These are phyloP conservation scores for Candida morakotiae DNA, from an alignment of 805 yeast species.

Conservation along the genomic window DNA sequence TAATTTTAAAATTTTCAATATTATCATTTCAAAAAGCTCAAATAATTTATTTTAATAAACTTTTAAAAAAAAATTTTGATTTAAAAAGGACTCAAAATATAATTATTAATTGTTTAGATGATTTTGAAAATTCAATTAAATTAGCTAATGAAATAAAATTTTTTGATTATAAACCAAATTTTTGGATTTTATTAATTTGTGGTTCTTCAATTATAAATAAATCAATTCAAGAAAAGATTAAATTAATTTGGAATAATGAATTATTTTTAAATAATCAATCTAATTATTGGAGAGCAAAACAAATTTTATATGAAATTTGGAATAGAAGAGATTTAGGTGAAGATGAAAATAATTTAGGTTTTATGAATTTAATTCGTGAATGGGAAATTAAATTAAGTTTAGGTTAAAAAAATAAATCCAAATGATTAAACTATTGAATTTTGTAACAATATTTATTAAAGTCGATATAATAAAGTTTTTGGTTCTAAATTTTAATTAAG, in stretches of 20 bases:
- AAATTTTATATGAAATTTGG: conserved; percentile 50
- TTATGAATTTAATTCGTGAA: conserved; percentile 52
- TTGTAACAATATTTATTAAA: no score
- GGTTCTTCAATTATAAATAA: conserved; percentile 36
- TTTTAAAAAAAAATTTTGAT: conserved; percentile 39
- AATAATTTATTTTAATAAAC: conserved; percentile 40
- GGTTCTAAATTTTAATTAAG: no score
- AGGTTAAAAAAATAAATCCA: conserved; percentile 15
- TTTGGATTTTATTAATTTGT: conserved; percentile 45
- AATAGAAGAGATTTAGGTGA: conserved; percentile 34
- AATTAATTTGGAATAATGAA: conserved; percentile 26
- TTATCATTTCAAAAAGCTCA: conserved; percentile 41
- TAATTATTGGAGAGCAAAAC: conserved; percentile 54
- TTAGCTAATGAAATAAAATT: conserved; percentile 13
- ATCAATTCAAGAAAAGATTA: conserved; percentile 27
- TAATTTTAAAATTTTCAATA: conserved; percentile 20
- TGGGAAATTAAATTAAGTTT: conserved; percentile 46
- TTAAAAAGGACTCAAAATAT: conserved; percentile 30
- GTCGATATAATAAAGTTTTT: no score
- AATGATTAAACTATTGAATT: no score
- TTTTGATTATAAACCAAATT: conserved; percentile 33
- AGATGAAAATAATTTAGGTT: conserved; percentile 25
- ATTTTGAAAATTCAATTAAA: conserved; percentile 24
- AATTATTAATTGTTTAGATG: conserved; percentile 29
- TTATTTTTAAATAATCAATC: conserved; percentile 13